Conservation (phyloP, 495 filamentous ascomycete species). For the Penicillium paradoxum region DNA sequence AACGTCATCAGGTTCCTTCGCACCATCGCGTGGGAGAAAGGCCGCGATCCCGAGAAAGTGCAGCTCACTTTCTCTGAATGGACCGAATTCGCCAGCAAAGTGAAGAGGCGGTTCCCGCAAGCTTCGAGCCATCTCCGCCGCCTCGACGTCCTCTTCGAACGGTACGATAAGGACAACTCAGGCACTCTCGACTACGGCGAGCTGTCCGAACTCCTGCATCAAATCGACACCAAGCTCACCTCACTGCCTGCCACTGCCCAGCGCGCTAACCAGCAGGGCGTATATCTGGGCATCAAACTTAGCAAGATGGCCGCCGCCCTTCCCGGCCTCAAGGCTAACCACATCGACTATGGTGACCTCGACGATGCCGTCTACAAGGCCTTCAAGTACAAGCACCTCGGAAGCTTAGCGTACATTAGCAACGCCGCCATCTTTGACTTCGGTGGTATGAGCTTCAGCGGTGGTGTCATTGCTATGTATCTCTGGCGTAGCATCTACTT, state of each 20-base stretch:
- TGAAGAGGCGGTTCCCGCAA: conserved; percentile 89
- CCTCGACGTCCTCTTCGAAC: conserved; percentile 80
- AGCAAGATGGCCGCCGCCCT: conserved; percentile 81
- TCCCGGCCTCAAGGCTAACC: conserved; percentile 71
- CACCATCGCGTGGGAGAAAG: conserved; percentile 85
- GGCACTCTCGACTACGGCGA: conserved; percentile 94
- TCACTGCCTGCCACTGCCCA: conserved; percentile 89
- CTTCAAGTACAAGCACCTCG: conserved; percentile 90
- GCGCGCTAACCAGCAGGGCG: conserved; percentile 92
- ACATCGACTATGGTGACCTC: conserved; percentile 81
- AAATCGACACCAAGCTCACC: conserved; percentile 88
- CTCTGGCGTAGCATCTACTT: conserved; percentile 97
- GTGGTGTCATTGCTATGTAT: conserved; percentile 91
- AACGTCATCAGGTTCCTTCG: conserved; percentile 86
- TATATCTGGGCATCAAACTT: conserved; percentile 90
- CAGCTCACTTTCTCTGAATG: conserved; percentile 83
- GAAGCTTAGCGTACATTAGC: conserved; percentile 90
- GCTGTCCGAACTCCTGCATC: conserved; percentile 76
- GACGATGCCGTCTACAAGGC: conserved; percentile 93
- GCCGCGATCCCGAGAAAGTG: conserved; percentile 77
- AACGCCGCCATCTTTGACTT: conserved; percentile 95
- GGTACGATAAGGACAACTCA: conserved; percentile 88
- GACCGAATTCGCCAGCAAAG: conserved; percentile 72
- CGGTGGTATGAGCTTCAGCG: conserved; percentile 69
- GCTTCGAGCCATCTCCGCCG: conserved; percentile 84